A percentile compares a stretch with the other conserved stretches of the same genome.
Evolutionary conservation across 164 flowering plant species (phyloP).

Genomic region (Magnolia sinica): DNA sequence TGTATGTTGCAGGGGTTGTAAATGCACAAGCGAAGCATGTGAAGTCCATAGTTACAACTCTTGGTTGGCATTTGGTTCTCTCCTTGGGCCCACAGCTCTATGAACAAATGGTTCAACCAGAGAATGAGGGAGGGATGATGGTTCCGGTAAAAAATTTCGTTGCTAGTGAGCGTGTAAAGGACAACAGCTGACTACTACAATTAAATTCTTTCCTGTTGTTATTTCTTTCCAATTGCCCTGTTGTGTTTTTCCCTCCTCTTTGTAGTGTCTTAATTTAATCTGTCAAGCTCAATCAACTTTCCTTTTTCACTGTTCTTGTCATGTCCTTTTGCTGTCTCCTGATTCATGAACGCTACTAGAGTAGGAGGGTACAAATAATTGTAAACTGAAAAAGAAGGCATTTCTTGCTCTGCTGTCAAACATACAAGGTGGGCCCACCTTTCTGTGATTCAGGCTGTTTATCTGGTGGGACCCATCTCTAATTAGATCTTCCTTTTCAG

Average conservation of each 20-base stretch:
- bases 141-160: conserved; percentile 6
- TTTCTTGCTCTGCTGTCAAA: too few relatives aligned
- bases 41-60: not conserved
- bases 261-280: not conserved
- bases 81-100: not conserved
- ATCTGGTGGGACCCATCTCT: too few relatives aligned
- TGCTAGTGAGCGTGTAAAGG: conserved; percentile 20
- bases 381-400: too few relatives aligned
- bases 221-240: not conserved
- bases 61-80: conserved; percentile 1
- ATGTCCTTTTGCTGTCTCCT: not conserved
- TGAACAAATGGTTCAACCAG: not conserved
- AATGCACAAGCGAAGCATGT: conserved; percentile 1
- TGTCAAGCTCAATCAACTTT: conserved; percentile 16
- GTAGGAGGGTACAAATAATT: too few relatives aligned
- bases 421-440: too few relatives aligned
- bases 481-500: too few relatives aligned
- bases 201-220: not conserved
- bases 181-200: conserved; percentile 11
- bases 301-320: not conserved
- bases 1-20: not conserved
- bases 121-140: conserved; percentile 1
- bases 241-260: not conserved
- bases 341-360: not conserved
- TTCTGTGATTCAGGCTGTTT: too few relatives aligned